phyloP scores from a whole-genome alignment of 2,329 filamentous ascomycete genomes.

The Claviceps fusiformis region DNA sequence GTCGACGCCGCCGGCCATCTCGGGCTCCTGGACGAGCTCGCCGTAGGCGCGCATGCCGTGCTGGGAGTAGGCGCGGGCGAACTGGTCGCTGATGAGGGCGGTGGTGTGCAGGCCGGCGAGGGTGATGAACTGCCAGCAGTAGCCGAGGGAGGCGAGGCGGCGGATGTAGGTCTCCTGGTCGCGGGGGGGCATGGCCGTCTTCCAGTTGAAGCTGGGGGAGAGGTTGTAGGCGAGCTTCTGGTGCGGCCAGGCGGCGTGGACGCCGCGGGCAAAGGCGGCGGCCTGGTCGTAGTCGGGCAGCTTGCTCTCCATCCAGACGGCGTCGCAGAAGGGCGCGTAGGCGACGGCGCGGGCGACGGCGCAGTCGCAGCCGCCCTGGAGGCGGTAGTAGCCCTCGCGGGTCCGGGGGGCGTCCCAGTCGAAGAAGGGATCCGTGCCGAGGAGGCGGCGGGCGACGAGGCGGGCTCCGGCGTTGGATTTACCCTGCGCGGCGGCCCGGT shows the following conservation, averaged over 20 bases:
- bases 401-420: conserved; percentile 93
- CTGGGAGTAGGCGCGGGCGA: conserved; percentile 67
- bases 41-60: conserved; percentile 93
- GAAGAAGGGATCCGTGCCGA: conserved; percentile 74
- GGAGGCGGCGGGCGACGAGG: conserved; percentile 61
- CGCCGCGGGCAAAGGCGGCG: conserved; percentile 81
- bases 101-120: conserved; percentile 92
- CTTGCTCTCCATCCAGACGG: conserved; percentile 99
- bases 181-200: conserved; percentile 77
- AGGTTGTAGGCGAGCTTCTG: conserved; percentile 99
- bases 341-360: conserved; percentile 82
- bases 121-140: conserved; percentile 99
- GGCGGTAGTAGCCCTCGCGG: conserved; percentile 87
- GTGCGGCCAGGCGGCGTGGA: conserved; percentile 89
- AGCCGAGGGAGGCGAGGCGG: conserved; percentile 73
- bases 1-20: conserved; percentile 81
- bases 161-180: conserved; percentile 98
- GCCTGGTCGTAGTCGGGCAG: conserved; percentile 85
- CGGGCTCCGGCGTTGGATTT: conserved; percentile 78
- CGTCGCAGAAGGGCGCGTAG: conserved; percentile 84
- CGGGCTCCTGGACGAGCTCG: conserved; percentile 93
- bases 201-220: conserved; percentile 99
- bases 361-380: conserved; percentile 82
- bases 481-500: conserved; percentile 54
- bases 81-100: conserved; percentile 80